Conservation (phyloP, 148 eudicot genomes). For the Camellia granthamiana region DNA sequence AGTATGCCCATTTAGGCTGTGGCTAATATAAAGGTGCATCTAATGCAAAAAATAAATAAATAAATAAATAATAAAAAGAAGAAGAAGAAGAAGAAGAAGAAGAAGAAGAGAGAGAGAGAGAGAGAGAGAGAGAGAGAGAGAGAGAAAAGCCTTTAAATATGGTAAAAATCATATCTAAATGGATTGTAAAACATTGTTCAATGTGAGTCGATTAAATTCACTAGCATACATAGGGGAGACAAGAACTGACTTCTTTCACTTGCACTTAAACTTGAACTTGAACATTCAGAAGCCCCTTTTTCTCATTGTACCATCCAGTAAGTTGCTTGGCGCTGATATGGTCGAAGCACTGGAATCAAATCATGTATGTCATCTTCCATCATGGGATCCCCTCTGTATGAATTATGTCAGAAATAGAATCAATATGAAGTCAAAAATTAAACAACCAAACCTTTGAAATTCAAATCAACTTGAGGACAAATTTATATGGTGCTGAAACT, state of each 20-base stretch:
- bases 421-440: too few species aligned
- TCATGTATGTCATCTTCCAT: slow-evolving; percentile 63
- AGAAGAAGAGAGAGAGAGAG: too few species aligned
- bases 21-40: neutral
- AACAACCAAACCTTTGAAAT: too few species aligned
- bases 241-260: slow-evolving; percentile 23
- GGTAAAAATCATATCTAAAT: slow-evolving; percentile 52
- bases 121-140: too few species aligned
- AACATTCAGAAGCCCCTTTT: slow-evolving; percentile 41
- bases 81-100: too few species aligned
- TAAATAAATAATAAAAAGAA: too few species aligned
- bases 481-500: too few species aligned
- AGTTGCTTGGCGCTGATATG: slow-evolving; percentile 93
- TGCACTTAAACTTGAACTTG: slow-evolving; percentile 4
- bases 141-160: neutral
- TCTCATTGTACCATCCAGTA: slow-evolving; percentile 91
- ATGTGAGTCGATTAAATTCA: slow-evolving; percentile 59
- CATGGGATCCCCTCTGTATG: too few species aligned
- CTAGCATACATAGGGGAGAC: slow-evolving; percentile 70
- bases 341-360: slow-evolving; percentile 80
- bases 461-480: too few species aligned
- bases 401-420: too few species aligned
- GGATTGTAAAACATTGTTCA: slow-evolving; percentile 77
- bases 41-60: neutral
- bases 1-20: neutral